A percentile compares a stretch with the other conserved stretches of the same genome.
These are phyloP conservation scores for Phalaenopsis equestris DNA, from an alignment of 106 monocot genomes.

Conservation along the genomic window DNA sequence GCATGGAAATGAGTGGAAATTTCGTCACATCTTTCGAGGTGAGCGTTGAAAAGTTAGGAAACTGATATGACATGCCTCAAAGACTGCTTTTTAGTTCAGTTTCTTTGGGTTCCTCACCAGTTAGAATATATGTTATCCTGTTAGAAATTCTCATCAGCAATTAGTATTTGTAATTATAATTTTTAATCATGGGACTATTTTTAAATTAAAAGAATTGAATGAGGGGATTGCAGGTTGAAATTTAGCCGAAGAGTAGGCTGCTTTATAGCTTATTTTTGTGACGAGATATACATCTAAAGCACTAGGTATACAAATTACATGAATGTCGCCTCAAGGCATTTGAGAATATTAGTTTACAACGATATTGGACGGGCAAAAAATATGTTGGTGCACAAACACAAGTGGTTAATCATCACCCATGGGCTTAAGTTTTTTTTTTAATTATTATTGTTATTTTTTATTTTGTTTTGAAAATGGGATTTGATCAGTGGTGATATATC, in stretches of 20 bases:
- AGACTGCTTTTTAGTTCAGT: background rate
- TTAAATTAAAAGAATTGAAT: background rate
- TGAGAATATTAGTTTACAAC: background rate
- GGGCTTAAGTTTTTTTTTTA: too few relatives aligned
- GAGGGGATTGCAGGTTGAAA: background rate
- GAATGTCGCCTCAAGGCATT: background rate
- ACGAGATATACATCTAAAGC: background rate
- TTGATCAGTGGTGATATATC: background rate
- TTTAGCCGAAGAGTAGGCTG: background rate
- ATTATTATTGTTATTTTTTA: too few relatives aligned
- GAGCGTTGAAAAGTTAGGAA: background rate
- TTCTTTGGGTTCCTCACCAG: background rate
- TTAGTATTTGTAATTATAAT: background rate
- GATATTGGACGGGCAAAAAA: background rate
- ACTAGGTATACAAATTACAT: background rate
- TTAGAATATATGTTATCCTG: background rate
- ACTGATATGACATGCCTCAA: background rate
- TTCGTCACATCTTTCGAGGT: conserved; percentile 93
- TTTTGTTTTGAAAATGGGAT: background rate
- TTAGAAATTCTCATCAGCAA: background rate
- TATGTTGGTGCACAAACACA: background rate
- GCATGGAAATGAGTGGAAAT: conserved; percentile 90
- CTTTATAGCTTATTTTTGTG: background rate
- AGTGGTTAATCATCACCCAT: too few relatives aligned
- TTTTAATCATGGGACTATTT: background rate